Base-by-base conservation (phyloP, 2,329 filamentous ascomycete species). In the Neospermospora avenae region DNA sequence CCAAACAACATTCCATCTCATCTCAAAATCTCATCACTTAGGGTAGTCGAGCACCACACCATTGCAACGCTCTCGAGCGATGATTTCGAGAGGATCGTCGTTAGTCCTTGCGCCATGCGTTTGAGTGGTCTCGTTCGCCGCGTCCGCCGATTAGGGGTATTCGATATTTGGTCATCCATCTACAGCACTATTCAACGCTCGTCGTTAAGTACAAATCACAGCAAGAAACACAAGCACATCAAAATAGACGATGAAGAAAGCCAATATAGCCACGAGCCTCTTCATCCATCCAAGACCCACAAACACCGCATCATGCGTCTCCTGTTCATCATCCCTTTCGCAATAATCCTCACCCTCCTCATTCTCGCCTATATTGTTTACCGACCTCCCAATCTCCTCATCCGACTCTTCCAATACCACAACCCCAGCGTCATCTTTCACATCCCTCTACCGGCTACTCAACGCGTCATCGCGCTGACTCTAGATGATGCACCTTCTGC, bases 391-490 rank as follows among this genome's bases (percentile, higher is more conserved):
- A 75, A 74, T n/a, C 74, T 82, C 48, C 74, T 96, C 37, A 88
- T 96, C 71, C 76, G 78, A 59, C 88, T 88, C 77, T 84, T 96
- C 61, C 82, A 87, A 69, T 77, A 77, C 66, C 84, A 82, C 63
- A 93, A 89, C 81, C 90, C 90, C 1, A 86, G 92, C 68, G 88
- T 96, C 3, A 80, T 96, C 14, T 96, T 89, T 80, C 86, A 90
- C 66, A 81, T 89, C 28, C 68, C 73, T 6, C 80, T 89, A 28
- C 69, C 73, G 28, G 80, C 81, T 1, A 68, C 76, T 8, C 76
- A 83, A 51, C 90, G 87, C 70, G 75, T 93, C 25, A 80, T 96
- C 18, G 92, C 90, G 0, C 80, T 97, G 41, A 96, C 91, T 1
- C 88, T 96, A 69, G 92, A 96, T 77, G 92, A 96, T 75, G 89